Conservation (phyloP, 2,329 filamentous ascomycete species). For the Metarhizium brunneum region DNA sequence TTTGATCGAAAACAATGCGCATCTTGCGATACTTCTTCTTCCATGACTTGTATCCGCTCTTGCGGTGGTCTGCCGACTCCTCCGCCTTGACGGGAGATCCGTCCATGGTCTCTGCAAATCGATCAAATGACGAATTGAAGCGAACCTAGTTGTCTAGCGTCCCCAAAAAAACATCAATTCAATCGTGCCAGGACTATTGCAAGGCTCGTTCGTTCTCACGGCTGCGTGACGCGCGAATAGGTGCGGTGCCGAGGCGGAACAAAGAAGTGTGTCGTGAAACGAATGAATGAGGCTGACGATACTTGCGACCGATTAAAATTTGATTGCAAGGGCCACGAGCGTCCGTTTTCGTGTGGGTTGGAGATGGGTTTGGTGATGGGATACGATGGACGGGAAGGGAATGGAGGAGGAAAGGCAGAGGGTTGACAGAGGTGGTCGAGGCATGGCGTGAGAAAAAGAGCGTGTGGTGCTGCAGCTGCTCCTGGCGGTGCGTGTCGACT, state of each 20-base stretch:
- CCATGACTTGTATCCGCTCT: slow-evolving; percentile 55
- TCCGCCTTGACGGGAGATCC: slow-evolving; percentile 32
- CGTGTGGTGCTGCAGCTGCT: background rate
- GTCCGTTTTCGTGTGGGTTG: background rate
- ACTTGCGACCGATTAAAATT: background rate
- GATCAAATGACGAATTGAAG: background rate
- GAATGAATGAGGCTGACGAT: background rate
- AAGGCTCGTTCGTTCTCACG: background rate
- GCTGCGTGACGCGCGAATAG: background rate
- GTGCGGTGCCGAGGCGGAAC: background rate
- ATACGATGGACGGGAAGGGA: background rate
- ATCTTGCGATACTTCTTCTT: slow-evolving; percentile 97
- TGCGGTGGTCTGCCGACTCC: slow-evolving; percentile 31
- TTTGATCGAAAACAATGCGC: slow-evolving; percentile 67
- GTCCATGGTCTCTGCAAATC: slow-evolving; percentile 15
- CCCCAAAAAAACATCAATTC: background rate
- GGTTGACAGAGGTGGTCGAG: background rate
- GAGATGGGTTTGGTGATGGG: background rate
- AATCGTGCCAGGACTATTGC: background rate
- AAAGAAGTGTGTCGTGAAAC: background rate
- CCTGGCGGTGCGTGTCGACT: slow-evolving; percentile 4
- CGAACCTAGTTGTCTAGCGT: background rate
- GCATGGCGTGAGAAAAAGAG: background rate
- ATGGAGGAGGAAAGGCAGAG: background rate
- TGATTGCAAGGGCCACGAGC: background rate